A percentile compares a stretch with the other conserved stretches of the same genome.
Evolutionary conservation across 305 asterid genomes (phyloP).

Genomic region (Fraxinus sp.): DNA sequence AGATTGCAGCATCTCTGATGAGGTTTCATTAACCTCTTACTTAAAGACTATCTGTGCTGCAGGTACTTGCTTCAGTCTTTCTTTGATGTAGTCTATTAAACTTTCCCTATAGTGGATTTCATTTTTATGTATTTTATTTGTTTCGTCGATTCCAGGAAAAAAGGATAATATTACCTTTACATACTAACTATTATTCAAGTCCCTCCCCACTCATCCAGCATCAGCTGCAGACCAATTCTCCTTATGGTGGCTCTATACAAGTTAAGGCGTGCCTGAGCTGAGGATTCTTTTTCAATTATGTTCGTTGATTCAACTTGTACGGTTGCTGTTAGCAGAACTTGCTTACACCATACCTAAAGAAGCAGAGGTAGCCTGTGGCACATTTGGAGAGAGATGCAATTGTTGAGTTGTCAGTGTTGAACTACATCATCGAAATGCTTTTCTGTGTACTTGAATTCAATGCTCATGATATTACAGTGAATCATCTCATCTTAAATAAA

Average conservation of each 20-base stretch:
- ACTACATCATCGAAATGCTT: background rate
- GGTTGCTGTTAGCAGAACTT: background rate
- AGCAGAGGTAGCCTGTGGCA: background rate
- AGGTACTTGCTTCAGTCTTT: conserved; percentile 39
- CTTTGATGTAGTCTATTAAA: background rate
- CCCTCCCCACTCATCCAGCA: conserved; percentile 31
- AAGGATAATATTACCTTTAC: conserved; percentile 6
- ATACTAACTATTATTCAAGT: conserved; percentile 22
- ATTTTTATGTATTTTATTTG: conserved; percentile 37
- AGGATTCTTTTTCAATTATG: conserved; percentile 60
- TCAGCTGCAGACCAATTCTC: conserved; percentile 37
- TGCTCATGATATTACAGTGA: background rate
- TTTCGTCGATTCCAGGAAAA: conserved; percentile 49
- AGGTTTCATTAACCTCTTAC: conserved; percentile 31
- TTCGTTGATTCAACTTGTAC: conserved; percentile 6
- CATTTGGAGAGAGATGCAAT: background rate
- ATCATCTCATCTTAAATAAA: background rate
- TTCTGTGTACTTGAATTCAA: background rate
- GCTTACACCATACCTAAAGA: background rate
- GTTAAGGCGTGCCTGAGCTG: conserved; percentile 75
- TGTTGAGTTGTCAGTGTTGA: background rate
- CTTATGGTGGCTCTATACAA: conserved; percentile 51
- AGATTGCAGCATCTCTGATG: background rate
- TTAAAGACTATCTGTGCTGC: conserved; percentile 41
- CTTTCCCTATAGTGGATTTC: background rate